Conservation (phyloP, 805 yeast genomes). For the Wickerhamiella slavikovae region DNA sequence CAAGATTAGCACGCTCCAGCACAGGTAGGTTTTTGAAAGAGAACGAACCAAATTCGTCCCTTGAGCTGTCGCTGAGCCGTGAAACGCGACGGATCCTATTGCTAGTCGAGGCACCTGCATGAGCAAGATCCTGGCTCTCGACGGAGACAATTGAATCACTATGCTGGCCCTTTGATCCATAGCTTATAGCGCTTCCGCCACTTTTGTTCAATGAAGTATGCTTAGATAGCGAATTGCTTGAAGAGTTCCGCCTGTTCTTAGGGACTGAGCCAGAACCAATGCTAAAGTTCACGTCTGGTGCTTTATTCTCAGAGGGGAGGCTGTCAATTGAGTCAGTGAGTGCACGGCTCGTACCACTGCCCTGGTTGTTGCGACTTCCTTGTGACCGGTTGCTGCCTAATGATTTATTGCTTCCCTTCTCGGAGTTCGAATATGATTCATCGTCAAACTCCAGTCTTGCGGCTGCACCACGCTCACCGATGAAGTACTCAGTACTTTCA, state of each 20-base stretch:
- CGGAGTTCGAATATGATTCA: neutral
- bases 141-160: neutral
- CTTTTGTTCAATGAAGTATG: neutral
- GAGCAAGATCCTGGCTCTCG: neutral
- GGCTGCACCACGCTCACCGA: slow-evolving; percentile 78
- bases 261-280: neutral
- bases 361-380: neutral
- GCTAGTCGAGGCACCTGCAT: slow-evolving; percentile 1
- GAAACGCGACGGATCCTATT: slow-evolving; percentile 36
- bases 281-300: too few species aligned
- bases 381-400: neutral
- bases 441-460: slow-evolving; percentile 38
- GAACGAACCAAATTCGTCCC: slow-evolving; percentile 67
- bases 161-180: neutral
- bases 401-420: too few species aligned
- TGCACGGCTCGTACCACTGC: neutral
- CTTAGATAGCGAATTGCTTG: neutral
- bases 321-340: too few species aligned
- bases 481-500: slow-evolving; percentile 75
- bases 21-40: slow-evolving; percentile 76
- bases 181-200: neutral
- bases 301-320: too few species aligned
- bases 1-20: slow-evolving; percentile 83
- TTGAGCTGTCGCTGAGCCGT: slow-evolving; percentile 45
- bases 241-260: neutral